A percentile compares a stretch with the other conserved stretches of the same genome.
phyloP scores from a whole-genome alignment of 176 grass and related monocot species.

The Aegilops longissima region DNA sequence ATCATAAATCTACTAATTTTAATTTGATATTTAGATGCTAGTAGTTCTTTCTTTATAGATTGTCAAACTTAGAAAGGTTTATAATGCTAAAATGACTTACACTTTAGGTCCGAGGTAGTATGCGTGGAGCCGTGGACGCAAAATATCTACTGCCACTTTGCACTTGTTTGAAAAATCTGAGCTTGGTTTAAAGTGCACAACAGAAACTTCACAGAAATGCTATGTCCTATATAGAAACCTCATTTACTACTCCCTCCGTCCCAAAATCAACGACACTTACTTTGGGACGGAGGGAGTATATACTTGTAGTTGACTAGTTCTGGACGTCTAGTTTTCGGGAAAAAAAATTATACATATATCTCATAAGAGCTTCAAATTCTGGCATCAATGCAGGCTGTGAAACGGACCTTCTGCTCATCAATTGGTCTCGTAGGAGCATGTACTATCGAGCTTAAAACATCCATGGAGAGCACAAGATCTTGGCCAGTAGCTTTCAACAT shows the following conservation, averaged over 20 bases:
- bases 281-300: too few relatives aligned
- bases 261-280: too few relatives aligned
- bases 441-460: constrained; percentile 19
- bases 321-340: too few relatives aligned
- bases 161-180: too few relatives aligned
- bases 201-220: too few relatives aligned
- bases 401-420: constrained; percentile 14
- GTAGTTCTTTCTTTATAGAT: not conserved
- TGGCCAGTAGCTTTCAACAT: constrained; percentile 25
- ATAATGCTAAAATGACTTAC: not conserved
- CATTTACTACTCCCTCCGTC: too few relatives aligned
- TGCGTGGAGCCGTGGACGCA: not conserved
- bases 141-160: not conserved
- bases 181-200: too few relatives aligned
- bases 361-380: not conserved
- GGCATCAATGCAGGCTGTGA: constrained; percentile 24
- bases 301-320: too few relatives aligned
- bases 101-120: not conserved
- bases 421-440: constrained; percentile 7
- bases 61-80: not conserved
- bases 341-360: too few relatives aligned
- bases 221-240: too few relatives aligned
- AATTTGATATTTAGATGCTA: not conserved
- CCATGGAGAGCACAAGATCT: not conserved
- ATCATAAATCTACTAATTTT: not conserved